Conservation (phyloP, 2,329 filamentous ascomycete species). For the Paracoccidioides brasiliensis region DNA sequence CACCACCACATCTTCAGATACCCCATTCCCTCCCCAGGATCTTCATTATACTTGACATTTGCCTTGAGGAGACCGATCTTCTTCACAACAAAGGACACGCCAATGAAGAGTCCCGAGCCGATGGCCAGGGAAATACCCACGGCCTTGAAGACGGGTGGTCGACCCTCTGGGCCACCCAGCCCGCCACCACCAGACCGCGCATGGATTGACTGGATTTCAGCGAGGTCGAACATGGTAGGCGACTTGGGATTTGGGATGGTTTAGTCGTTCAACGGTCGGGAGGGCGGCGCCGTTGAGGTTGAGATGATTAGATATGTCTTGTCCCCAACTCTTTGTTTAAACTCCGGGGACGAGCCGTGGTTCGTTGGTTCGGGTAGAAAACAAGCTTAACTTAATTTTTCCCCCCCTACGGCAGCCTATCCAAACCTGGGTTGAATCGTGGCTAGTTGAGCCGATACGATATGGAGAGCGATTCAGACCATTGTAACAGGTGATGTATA, state of each 20-base stretch:
- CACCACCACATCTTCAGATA: slow-evolving; percentile 92
- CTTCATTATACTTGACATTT: slow-evolving; percentile 92
- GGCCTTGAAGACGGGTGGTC: slow-evolving; percentile 59
- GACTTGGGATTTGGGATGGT: not conserved
- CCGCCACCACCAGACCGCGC: slow-evolving; percentile 29
- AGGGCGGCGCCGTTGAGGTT: not conserved
- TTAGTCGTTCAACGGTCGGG: not conserved
- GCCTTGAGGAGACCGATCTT: slow-evolving; percentile 83
- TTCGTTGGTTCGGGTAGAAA: not conserved
- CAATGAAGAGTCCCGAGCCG: slow-evolving; percentile 82
- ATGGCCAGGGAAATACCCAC: slow-evolving; percentile 79
- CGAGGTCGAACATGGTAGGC: slow-evolving; percentile 33
- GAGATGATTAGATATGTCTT: not conserved
- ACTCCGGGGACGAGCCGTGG: not conserved
- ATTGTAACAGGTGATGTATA: too few relatives aligned
- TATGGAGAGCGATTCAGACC: too few relatives aligned
- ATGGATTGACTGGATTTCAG: slow-evolving; percentile 32
- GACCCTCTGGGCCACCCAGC: slow-evolving; percentile 15
- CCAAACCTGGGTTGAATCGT: too few relatives aligned
- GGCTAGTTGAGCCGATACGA: too few relatives aligned
- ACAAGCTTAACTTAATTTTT: not conserved
- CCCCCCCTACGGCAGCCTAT: too few relatives aligned
- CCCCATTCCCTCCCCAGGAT: slow-evolving; percentile 89
- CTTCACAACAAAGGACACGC: slow-evolving; percentile 87
- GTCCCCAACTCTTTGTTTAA: not conserved